Base-by-base conservation (phyloP, 208 protist species). In the Naegleria lovaniensis region DNA sequence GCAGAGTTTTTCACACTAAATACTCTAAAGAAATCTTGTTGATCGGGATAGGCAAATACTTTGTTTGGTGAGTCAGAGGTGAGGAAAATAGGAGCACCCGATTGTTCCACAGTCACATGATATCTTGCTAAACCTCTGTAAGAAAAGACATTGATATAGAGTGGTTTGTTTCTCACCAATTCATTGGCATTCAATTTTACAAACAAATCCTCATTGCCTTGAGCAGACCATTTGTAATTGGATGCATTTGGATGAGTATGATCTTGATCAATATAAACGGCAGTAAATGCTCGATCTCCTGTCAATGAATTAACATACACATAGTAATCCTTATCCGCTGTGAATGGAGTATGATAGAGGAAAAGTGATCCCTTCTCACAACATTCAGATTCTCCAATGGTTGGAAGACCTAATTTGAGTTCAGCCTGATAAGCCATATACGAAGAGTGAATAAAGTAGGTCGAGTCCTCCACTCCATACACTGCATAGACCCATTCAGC, bases 401-500 rank as follows among this genome's bases (percentile, higher is more conserved):
- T 51, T n/a, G 51, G 41, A 29, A 55, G 13, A 22, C 13, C 48
- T 29, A 89, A 22, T 19, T 6, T 38, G 3, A 89, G 9, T 38
- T 36, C 41, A n/a, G 15, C 85, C 39, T 67, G 11, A 16, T 9
- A 41, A 11, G 0, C 2, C 5, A 13, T 41, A 38, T 5, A 58
- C 9, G 85, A 58, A 40, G 83, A 16, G 29, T 86, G 83, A 40
- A 89, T 89, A 40, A 19, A 67, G 51, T 67, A 89, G 7, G 39
- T 22, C 9, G 85, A 89, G 25, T 89, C 48, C 22, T 67, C 48
- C 2, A 67, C 33, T 41, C 85, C 85, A 89, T 89, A 89, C n/a
- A 89, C 48, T n/a, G 29, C 4, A 67, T 22, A 75, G 11, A 22
- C 13, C 41, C 39, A 88, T 9, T 6, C 29, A 58, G 41, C 85